Conservation (phyloP, 768 basidiomycete species). For the Mycena rosella region DNA sequence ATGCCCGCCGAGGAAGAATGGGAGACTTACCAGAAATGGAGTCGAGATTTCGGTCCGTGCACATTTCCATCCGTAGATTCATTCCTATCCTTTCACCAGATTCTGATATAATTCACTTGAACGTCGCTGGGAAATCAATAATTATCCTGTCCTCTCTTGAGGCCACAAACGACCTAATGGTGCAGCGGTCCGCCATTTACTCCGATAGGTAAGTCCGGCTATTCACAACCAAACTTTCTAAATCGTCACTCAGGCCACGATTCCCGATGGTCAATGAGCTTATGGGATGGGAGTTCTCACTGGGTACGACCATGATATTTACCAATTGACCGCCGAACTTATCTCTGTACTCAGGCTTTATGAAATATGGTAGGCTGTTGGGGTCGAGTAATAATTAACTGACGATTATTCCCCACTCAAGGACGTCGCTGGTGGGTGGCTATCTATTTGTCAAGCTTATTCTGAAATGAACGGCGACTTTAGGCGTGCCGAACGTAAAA, state of each 20-base stretch:
- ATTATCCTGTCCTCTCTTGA: conserved; percentile 44
- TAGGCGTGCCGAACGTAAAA: too few species aligned
- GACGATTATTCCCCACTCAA: conserved; percentile 22
- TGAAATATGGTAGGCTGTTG: conserved; percentile 34
- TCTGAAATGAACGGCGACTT: too few species aligned
- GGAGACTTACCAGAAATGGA: conserved; percentile 55
- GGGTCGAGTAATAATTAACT: too few species aligned
- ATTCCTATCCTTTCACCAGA: conserved; percentile 5
- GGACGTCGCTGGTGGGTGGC: too few species aligned
- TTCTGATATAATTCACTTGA: conserved; percentile 44
- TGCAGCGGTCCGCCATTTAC: conserved; percentile 44
- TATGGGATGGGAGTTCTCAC: background rate
- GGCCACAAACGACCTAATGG: conserved; percentile 49
- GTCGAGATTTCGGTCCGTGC: conserved; percentile 44
- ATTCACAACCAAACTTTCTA: background rate
- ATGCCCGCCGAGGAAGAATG: conserved; percentile 55
- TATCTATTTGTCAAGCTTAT: too few species aligned
- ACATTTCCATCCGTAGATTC: background rate
- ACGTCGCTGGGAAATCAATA: conserved; percentile 49
- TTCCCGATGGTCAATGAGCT: background rate
- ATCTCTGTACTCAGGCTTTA: conserved; percentile 8
- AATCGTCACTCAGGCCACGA: background rate
- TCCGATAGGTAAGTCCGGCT: background rate
- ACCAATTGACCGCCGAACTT: background rate
- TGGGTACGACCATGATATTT: conserved; percentile 6